Evolutionary conservation across 2,329 filamentous ascomycete species (phyloP), one percentile per base, ranked within the genome.

Genomic region (Verticillium nonalfalfae): DNA sequence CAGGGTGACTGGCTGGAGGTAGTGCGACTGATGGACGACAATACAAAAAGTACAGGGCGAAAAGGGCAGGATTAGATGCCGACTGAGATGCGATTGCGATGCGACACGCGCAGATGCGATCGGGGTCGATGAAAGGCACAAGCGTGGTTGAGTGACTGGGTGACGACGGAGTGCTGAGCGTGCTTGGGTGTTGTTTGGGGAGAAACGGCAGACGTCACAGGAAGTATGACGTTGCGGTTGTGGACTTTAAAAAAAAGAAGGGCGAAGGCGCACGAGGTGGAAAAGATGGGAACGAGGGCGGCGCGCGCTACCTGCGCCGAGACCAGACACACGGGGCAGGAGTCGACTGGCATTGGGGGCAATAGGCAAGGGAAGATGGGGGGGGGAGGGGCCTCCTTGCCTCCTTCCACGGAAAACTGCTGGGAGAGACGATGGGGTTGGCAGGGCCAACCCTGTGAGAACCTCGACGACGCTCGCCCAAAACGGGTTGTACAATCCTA

Each of bases 201-300:
- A 60, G 62, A 69, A 71, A 78, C 64, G 64, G 64, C 64, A 78
- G 76, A 78, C 76, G 76, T 78, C 76, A 78, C 76, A 78, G 76
- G 57, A 64, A 64, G 64, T 66, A 78, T 78, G 76, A 78, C 76
- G 76, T 78, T 78, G 75, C 72, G 65, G 72, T 70, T 68, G 69
- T 68, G 71, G 67, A 72, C 60, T 65, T 56, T 60, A 69, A 62
- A 64, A 61, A 56, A 59, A 54, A 56, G 33, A 56, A 56, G 33
- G 54, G 33, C 26, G 33, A 56, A 56, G 33, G 45, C 45, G 45
- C 45, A 50, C 45, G 45, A 50, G 45, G 45, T 26, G 21, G 45
- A 50, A 50, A 50, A 50, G 45, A 50, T 50, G 45, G 45, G 45
- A 50, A 50, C 9, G 45, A 50, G 45, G 45, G 45, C 45, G 45